A percentile compares a stretch with the other conserved stretches of the same genome.
These are phyloP conservation scores for Durusdinium trenchii DNA, from an alignment of 73 alveolate species.

Conservation along the genomic window DNA sequence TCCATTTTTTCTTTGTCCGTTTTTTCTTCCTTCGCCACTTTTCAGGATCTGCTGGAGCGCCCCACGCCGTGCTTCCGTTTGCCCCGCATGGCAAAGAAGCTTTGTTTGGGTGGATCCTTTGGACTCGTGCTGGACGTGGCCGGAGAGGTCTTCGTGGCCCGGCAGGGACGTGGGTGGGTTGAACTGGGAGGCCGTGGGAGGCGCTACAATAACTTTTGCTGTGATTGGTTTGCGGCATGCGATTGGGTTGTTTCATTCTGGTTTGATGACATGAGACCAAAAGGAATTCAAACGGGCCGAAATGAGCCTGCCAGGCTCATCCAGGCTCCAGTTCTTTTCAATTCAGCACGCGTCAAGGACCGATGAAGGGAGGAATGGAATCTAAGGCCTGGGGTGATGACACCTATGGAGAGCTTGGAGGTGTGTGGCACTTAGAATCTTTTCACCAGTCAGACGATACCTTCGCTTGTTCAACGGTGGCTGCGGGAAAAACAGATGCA, in stretches of 20 bases:
- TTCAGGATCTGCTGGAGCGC: slow-evolving; percentile 72
- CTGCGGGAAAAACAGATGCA: too few relatives aligned
- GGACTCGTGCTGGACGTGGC: slow-evolving; percentile 44
- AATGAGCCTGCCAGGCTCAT: too few relatives aligned
- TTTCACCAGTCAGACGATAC: too few relatives aligned
- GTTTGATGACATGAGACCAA: too few relatives aligned
- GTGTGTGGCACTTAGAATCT: neutral
- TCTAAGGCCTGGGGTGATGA: slow-evolving; percentile 83
- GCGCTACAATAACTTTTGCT: too few relatives aligned
- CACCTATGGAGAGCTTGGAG: slow-evolving; percentile 81
- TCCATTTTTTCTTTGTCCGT: neutral
- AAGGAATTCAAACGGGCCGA: too few relatives aligned
- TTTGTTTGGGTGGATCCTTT: slow-evolving; percentile 62
- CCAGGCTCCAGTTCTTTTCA: too few relatives aligned
- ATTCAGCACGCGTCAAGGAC: neutral
- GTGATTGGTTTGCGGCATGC: too few relatives aligned
- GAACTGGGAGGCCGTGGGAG: neutral
- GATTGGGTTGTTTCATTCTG: too few relatives aligned
- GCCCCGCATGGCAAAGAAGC: slow-evolving; percentile 34
- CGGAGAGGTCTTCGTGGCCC: slow-evolving; percentile 37
- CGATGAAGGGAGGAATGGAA: neutral
- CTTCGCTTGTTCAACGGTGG: too few relatives aligned
- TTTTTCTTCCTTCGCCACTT: neutral
- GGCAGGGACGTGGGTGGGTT: neutral
- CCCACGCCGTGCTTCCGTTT: slow-evolving; percentile 81